Conservation (phyloP, 202 grass and related monocot genomes). For the Zoysia matrella region DNA sequence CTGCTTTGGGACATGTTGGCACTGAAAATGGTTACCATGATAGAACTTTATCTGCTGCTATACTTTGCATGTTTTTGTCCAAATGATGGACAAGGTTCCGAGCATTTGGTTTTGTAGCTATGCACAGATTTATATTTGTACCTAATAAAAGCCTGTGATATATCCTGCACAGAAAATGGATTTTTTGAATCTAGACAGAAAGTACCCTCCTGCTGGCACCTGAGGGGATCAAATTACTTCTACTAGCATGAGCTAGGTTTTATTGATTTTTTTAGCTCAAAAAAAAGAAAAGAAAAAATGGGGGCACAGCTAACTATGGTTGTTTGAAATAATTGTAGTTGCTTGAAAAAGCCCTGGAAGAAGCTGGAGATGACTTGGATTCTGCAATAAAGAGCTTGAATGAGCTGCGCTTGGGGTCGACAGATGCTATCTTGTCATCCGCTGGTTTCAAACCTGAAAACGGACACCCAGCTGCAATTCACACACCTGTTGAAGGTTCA, state of each 20-base stretch:
- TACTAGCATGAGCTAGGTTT: neutral
- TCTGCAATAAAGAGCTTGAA: slow-evolving; percentile 27
- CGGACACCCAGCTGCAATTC: slow-evolving; percentile 22
- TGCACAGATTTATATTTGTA: neutral
- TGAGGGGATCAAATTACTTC: neutral
- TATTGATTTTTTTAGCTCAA: neutral
- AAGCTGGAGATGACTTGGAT: slow-evolving; percentile 89
- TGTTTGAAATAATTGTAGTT: slow-evolving; percentile 60
- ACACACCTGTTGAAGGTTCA: slow-evolving; percentile 61
- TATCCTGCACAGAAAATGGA: neutral
- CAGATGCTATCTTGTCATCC: slow-evolving; percentile 50
- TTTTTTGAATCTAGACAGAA: neutral
- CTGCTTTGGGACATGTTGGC: neutral
- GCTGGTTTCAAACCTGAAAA: slow-evolving; percentile 58
- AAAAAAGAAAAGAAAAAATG: too few species aligned
- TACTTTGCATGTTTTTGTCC: neutral
- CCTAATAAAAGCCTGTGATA: neutral
- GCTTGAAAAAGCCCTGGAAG: slow-evolving; percentile 84
- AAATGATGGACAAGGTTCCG: neutral
- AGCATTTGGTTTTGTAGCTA: neutral
- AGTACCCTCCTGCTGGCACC: neutral
- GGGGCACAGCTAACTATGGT: neutral
- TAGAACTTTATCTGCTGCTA: neutral
- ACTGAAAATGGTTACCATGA: neutral
- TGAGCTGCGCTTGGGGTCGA: slow-evolving; percentile 69